Percentiles rank a stretch among this genome's conserved stretches.
These are phyloP conservation scores for Flammula alnicola DNA, from an alignment of 1,284 basidiomycete species.

Conservation along the genomic window DNA sequence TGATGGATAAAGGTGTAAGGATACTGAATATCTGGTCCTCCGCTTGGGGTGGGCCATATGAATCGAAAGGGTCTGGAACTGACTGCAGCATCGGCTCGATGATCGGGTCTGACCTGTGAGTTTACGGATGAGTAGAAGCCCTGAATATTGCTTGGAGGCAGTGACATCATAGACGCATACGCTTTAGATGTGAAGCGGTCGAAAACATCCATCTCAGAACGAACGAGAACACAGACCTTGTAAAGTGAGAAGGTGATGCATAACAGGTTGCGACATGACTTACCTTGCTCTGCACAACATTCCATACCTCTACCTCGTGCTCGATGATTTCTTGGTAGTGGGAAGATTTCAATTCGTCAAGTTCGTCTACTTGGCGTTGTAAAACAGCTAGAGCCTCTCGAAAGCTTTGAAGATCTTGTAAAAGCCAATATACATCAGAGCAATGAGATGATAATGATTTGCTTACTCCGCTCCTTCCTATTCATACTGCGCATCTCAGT, in stretches of 20 bases:
- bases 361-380: conserved; percentile 87
- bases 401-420: conserved; percentile 83
- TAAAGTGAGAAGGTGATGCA: not conserved
- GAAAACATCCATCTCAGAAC: conserved; percentile 81
- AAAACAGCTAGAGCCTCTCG: conserved; percentile 82
- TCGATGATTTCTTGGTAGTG: conserved; percentile 91
- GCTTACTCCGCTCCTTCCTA: conserved; percentile 81
- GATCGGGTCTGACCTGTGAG: conserved; percentile 79
- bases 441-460: conserved; percentile 5
- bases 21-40: conserved; percentile 95
- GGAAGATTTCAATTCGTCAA: conserved; percentile 78
- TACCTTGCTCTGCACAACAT: conserved; percentile 84
- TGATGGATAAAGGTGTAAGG: conserved; percentile 80
- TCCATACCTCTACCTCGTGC: conserved; percentile 94
- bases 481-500: conserved; percentile 92
- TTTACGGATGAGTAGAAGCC: conserved; percentile 10
- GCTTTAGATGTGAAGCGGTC: conserved; percentile 90
- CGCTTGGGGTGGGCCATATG: conserved; percentile 86
- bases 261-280: conserved; percentile 24
- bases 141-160: too few species aligned
- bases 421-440: not conserved
- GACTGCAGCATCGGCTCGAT: conserved; percentile 90
- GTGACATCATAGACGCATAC: conserved; percentile 46
- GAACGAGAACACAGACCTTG: conserved; percentile 74
- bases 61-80: conserved; percentile 92